Evolutionary conservation across 768 basidiomycete genomes (phyloP).

Genomic region (Phlegmacium glaucopus): DNA sequence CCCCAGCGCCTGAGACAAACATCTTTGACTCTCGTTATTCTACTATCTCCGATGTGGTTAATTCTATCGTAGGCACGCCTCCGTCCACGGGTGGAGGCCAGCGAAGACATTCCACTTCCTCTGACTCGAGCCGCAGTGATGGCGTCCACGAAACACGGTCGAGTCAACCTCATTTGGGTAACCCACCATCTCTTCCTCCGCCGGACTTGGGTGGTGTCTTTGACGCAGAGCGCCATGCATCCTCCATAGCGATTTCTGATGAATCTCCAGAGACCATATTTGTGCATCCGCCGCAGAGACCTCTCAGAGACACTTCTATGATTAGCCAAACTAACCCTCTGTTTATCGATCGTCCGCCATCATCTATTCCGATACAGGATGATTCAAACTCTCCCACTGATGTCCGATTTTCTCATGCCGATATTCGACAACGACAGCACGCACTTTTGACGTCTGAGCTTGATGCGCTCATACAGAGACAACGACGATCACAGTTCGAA

Average conservation of each 20-base stretch:
- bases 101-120: background rate
- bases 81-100: background rate
- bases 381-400: too few relatives aligned
- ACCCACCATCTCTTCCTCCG: slow-evolving; percentile 25
- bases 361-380: too few relatives aligned
- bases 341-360: background rate
- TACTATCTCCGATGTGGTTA: background rate
- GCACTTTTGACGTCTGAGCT: too few relatives aligned
- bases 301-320: background rate
- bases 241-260: background rate
- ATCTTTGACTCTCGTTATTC: background rate
- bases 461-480: too few relatives aligned
- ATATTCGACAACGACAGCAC: too few relatives aligned
- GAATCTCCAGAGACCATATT: background rate
- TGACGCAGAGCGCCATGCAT: slow-evolving; percentile 12
- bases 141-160: background rate
- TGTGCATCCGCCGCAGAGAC: background rate
- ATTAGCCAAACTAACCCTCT: background rate
- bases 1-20: background rate
- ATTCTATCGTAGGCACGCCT: background rate
- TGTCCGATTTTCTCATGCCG: too few relatives aligned
- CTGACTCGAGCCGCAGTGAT: background rate
- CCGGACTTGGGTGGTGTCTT: slow-evolving; percentile 28
- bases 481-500: too few relatives aligned
- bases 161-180: slow-evolving; percentile 2